Evolutionary conservation across 2,329 filamentous ascomycete species (phyloP), one percentile per base, ranked within the genome.

Genomic region (Fusarium chuoi): DNA sequence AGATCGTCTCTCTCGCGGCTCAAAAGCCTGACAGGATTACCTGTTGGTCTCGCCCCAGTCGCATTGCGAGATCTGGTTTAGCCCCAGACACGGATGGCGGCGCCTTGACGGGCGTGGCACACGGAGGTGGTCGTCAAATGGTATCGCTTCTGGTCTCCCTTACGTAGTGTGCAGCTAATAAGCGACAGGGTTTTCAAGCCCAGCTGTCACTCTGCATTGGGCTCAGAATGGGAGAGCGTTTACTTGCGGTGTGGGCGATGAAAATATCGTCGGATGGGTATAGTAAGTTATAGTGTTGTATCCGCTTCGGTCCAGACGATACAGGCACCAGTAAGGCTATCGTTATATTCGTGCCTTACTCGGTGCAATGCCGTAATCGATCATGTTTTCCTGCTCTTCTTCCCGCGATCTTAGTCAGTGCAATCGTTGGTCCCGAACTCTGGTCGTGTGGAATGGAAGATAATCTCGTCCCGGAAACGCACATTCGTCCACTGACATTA

Each of bases 41-140:
- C 44, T 62, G 57, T 33, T 64, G 60, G 65, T 71, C 74, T 62
- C 52, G 55, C 45, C 45, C 54, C 38, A 65, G 62, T 65, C 41
- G 28, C 44, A 55, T 61, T 26, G 39, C 57, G 44, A 51, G 22
- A 63, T 55, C 33, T 55, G 52, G 28, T 6, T 51, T 67, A 62
- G 68, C 39, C 46, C 38, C 38, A n/a, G 39, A 65, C 30, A 30
- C 68, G 46, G 71, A 45, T 41, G 49, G 61, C 66, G 57, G 63
- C 58, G 64, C 72, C 38, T 49, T 28, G n/a, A 55, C 64, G 61
- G 65, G 36, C 45, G 58, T 71, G 71, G 70, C 62, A 46, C 62
- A 30, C 54, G 45, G 54, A 49, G 49, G 38, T 36, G 35, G 24
- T 36, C 49, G 20, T 68, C 35, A 28, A 48, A 58, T 68, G 62